Percentiles rank a stretch among this genome's conserved stretches.
Evolutionary conservation across 345 rosid species (phyloP).

Genomic region (Populus ilicifolia): DNA sequence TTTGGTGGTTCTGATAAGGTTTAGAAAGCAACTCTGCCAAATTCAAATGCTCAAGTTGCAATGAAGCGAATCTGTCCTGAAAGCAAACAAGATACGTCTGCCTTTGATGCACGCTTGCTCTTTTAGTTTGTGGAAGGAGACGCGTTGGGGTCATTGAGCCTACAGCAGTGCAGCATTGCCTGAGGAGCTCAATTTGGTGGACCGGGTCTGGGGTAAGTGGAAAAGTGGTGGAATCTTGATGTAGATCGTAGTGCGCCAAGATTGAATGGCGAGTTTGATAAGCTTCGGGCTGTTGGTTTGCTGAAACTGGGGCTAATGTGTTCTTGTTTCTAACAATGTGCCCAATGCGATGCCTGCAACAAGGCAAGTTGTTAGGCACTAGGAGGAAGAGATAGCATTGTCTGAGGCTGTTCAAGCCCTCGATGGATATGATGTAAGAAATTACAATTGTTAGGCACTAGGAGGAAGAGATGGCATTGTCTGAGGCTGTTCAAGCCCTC

Average conservation of each 20-base stretch:
- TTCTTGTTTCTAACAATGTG: not conserved
- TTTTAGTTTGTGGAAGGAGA: not conserved
- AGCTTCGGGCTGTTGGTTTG: not conserved
- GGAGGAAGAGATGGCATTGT: not conserved
- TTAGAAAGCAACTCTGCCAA: slow-evolving; percentile 55
- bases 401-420: slow-evolving; percentile 31
- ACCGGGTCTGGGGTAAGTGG: not conserved
- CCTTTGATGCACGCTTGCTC: not conserved
- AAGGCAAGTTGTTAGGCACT: not conserved
- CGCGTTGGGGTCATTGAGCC: not conserved
- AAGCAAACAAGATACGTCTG: slow-evolving; percentile 41
- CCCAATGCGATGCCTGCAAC: not conserved
- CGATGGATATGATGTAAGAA: slow-evolving; percentile 36
- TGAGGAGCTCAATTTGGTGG: not conserved
- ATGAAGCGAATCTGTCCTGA: slow-evolving; percentile 68
- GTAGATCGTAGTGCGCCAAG: not conserved
- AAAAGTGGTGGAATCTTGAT: not conserved
- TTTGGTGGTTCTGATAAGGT: slow-evolving; percentile 77
- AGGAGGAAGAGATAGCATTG: not conserved
- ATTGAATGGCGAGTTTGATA: not conserved
- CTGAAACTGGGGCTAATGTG: slow-evolving; percentile 3
- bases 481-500: slow-evolving; percentile 30
- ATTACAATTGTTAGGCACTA: slow-evolving; percentile 10
- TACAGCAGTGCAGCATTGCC: not conserved
- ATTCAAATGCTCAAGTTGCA: slow-evolving; percentile 45